A percentile compares a stretch with the other conserved stretches of the same genome.
Evolutionary conservation across 116 monocot genomes (phyloP).

Genomic region (Dioscorea cayenensis): DNA sequence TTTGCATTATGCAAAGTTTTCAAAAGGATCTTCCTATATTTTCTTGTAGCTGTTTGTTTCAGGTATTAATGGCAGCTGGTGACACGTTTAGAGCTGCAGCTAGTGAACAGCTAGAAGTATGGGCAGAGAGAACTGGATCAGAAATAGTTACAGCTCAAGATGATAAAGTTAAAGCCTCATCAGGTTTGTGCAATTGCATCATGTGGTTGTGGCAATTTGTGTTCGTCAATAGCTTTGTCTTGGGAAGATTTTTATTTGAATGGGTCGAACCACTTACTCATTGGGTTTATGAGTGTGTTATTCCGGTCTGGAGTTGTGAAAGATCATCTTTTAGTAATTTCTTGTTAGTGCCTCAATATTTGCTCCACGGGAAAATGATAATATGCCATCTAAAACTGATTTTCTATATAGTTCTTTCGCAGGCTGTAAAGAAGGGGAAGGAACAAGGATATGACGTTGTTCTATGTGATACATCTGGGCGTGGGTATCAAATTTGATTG

Average conservation of each 20-base stretch:
- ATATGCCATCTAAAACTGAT: constrained; percentile 21
- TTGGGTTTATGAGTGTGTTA: too few relatives aligned
- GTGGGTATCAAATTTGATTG: constrained; percentile 40
- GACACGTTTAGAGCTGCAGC: constrained; percentile 99
- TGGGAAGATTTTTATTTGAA: not conserved
- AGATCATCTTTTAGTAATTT: too few relatives aligned
- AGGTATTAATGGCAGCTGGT: constrained; percentile 96
- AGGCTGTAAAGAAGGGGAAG: constrained; percentile 90
- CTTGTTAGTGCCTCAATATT: too few relatives aligned
- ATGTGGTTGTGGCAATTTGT: not conserved
- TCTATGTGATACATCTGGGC: constrained; percentile 97
- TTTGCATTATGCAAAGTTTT: too few relatives aligned
- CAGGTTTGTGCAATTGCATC: constrained; percentile 31
- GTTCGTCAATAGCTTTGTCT: not conserved
- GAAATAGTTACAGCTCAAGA: constrained; percentile 73
- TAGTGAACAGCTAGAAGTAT: constrained; percentile 91
- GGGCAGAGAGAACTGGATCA: constrained; percentile 94
- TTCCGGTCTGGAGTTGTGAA: too few relatives aligned
- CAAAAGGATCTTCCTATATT: not conserved
- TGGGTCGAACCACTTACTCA: too few relatives aligned
- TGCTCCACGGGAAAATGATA: not conserved
- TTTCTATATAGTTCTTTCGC: constrained; percentile 75
- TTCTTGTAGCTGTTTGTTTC: not conserved
- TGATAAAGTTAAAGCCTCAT: constrained; percentile 64
- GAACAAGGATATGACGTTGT: constrained; percentile 79